These are phyloP conservation scores for Rhizopogon vulgaris DNA, from an alignment of 768 basidiomycete genomes.

Conservation along the genomic window DNA sequence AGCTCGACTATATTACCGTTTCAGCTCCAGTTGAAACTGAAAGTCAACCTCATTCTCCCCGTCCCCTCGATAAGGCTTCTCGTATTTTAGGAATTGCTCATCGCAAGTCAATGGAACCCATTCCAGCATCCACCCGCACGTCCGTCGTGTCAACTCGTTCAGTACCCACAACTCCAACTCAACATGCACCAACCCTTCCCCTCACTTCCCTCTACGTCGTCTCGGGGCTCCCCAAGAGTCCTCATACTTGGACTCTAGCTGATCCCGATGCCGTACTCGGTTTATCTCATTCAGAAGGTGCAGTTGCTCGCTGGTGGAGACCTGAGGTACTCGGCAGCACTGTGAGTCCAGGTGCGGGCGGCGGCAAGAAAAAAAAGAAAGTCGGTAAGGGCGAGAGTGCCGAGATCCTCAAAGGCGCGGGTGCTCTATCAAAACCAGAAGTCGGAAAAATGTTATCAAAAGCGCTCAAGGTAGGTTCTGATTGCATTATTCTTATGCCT, in stretches of 20 bases:
- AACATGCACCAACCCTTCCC: conserved; percentile 66
- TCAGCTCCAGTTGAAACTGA: conserved; percentile 20
- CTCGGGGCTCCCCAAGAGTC: conserved; percentile 83
- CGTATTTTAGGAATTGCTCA: conserved; percentile 72
- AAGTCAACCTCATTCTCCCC: conserved; percentile 27
- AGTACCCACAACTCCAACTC: conserved; percentile 38
- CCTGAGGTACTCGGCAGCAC: conserved; percentile 89
- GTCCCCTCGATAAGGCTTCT: conserved; percentile 67
- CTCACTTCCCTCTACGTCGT: conserved; percentile 83
- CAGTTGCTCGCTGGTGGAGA: conserved; percentile 85
- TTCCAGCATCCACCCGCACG: conserved; percentile 69
- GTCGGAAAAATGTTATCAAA: conserved; percentile 89
- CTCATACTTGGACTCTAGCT: conserved; percentile 84
- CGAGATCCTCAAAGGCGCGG: conserved; percentile 67
- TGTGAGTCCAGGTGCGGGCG: conserved; percentile 78
- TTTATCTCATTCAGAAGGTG: conserved; percentile 77
- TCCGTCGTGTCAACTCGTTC: conserved; percentile 70
- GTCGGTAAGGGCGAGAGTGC: conserved; percentile 48
- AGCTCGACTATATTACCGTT: conserved; percentile 69
- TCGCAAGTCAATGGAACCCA: conserved; percentile 77
- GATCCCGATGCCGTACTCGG: conserved; percentile 80
- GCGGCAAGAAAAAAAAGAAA: conserved; percentile 67
- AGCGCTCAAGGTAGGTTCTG: conserved; percentile 66
- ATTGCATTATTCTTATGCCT: neutral
- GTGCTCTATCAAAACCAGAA: conserved; percentile 78